phyloP scores from a whole-genome alignment of 177 flowering plant genomes.

The Vitis hybrid region DNA sequence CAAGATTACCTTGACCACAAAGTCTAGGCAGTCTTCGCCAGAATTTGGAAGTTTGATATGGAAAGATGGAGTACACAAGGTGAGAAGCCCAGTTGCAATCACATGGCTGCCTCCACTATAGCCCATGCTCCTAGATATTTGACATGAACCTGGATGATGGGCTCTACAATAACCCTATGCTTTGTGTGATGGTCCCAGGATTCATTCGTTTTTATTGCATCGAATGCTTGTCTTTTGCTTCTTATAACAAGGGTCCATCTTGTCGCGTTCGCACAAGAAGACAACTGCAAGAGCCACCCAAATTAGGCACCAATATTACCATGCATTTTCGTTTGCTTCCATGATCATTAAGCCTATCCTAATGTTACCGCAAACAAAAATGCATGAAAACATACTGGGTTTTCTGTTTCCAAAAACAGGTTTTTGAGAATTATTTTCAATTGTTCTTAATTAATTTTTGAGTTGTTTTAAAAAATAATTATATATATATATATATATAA shows the following conservation, averaged over 20 bases:
- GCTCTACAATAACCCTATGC: constrained; percentile 17
- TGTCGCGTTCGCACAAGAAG: neutral
- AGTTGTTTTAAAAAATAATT: no score
- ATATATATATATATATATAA: no score
- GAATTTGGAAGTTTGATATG: constrained; percentile 74
- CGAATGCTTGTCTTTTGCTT: constrained; percentile 2
- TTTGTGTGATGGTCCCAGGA: constrained; percentile 8
- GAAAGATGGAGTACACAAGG: constrained; percentile 72
- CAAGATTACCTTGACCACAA: constrained; percentile 57
- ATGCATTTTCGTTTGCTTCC: neutral
- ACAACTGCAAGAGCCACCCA: no score
- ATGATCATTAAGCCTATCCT: neutral
- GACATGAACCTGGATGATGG: constrained; percentile 6
- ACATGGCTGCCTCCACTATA: constrained; percentile 57
- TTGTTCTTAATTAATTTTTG: no score
- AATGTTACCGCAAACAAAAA: no score
- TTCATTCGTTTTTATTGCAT: constrained; percentile 7
- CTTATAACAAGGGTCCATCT: no score
- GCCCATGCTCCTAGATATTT: constrained; percentile 7
- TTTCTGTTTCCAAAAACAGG: no score
- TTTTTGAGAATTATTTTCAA: no score
- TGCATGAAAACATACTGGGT: no score
- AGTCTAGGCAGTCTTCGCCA: constrained; percentile 38
- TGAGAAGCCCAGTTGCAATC: constrained; percentile 73
- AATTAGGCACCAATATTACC: no score